phyloP scores from a whole-genome alignment of 2,329 filamentous ascomycete genomes.

The Verticillium klebahnii region DNA sequence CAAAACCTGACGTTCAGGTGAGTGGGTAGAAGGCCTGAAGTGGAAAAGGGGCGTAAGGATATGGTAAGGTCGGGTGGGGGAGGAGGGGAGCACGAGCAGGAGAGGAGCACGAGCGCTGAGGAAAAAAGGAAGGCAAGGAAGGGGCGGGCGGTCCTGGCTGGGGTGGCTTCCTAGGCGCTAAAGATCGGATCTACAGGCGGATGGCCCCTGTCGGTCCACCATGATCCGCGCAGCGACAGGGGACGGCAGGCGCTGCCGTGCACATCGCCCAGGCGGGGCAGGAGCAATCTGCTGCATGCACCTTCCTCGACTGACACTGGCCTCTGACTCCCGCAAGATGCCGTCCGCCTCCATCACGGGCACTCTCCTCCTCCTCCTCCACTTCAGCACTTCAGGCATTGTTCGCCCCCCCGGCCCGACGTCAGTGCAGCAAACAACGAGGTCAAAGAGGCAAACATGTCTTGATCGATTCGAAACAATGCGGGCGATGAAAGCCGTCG shows the following conservation, averaged over 20 bases:
- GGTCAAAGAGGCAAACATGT: neutral
- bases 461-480: neutral
- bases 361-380: neutral
- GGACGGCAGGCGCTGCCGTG: neutral
- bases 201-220: neutral
- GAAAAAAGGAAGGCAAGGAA: no score
- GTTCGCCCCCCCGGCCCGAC: no score
- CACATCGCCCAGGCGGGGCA: neutral
- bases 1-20: neutral
- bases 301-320: neutral
- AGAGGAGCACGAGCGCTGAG: no score
- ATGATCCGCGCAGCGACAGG: neutral
- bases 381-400: neutral
- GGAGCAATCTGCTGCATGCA: neutral
- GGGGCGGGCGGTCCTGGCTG: no score
- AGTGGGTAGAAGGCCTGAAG: neutral
- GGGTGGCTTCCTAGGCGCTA: neutral
- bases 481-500: neutral
- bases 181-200: neutral
- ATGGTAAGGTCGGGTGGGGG: neutral
- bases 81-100: neutral
- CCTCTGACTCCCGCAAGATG: neutral
- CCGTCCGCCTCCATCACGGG: neutral
- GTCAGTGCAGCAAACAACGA: neutral
- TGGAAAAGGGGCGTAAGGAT: neutral